Conservation (phyloP, 768 basidiomycete genomes). For the Lactarius vividus region DNA sequence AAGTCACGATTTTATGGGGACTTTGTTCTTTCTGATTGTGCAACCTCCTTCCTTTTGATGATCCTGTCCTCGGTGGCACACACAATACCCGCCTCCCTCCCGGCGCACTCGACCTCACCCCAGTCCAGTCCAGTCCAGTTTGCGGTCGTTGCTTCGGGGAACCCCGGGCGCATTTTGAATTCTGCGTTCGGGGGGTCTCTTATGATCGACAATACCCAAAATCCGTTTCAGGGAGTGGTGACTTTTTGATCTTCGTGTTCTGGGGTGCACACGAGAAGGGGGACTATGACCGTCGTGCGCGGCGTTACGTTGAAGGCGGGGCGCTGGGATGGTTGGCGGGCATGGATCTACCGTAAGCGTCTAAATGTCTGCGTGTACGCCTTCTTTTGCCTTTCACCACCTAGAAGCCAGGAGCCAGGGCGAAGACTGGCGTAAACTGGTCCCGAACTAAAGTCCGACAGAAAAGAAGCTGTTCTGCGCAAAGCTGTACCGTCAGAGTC, state of each 20-base stretch:
- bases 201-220: background rate
- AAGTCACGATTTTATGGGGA: background rate
- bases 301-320: background rate
- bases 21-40: background rate
- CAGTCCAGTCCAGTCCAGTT: background rate
- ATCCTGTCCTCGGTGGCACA: background rate
- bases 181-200: background rate
- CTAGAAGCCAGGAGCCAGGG: background rate
- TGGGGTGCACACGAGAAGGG: slow-evolving; percentile 12
- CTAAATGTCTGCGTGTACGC: background rate
- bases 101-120: too few relatives aligned
- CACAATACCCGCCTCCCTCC: background rate
- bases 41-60: background rate
- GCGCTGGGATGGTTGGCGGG: background rate
- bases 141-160: background rate
- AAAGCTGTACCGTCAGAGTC: background rate
- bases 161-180: background rate
- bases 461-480: background rate
- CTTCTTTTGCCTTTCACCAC: background rate
- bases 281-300: background rate
- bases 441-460: background rate
- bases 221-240: background rate
- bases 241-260: background rate
- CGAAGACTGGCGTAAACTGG: background rate
- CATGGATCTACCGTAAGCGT: background rate